These are phyloP conservation scores for Plantago rigida DNA, from an alignment of 305 asterid species.

Conservation along the genomic window DNA sequence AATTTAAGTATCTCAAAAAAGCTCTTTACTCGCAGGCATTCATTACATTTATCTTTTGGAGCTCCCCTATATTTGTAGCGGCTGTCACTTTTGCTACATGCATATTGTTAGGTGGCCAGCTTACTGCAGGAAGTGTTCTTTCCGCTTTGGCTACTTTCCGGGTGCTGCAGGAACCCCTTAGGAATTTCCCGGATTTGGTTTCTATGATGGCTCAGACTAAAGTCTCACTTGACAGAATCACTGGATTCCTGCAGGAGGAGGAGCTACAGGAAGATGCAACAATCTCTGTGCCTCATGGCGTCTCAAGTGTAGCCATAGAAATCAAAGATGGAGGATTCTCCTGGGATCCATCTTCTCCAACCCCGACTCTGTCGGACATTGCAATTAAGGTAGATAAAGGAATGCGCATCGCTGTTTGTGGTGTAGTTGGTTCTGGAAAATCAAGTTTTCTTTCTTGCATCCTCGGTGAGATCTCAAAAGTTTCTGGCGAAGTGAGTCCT, in stretches of 20 bases:
- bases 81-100: constrained; percentile 85
- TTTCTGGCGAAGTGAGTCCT: constrained; percentile 76
- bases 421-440: constrained; percentile 94
- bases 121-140: constrained; percentile 96
- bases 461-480: constrained; percentile 92
- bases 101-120: constrained; percentile 84
- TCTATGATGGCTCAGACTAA: constrained; percentile 99
- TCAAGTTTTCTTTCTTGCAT: constrained; percentile 93
- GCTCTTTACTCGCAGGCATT: constrained; percentile 97
- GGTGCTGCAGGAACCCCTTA: constrained; percentile 89
- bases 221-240: constrained; percentile 87
- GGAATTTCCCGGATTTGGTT: constrained; percentile 94
- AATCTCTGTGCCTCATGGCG: constrained; percentile 50
- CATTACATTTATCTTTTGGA: constrained; percentile 93
- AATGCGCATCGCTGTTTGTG: constrained; percentile 93
- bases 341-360: constrained; percentile 70
- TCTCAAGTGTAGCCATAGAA: constrained; percentile 61
- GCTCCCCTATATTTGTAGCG: constrained; percentile 94
- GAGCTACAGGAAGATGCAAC: constrained; percentile 87
- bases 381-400: constrained; percentile 67
- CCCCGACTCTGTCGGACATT: constrained; percentile 60
- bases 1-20: constrained; percentile 73
- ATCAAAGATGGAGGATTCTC: constrained; percentile 66
- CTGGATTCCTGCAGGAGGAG: constrained; percentile 75
- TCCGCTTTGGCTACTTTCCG: constrained; percentile 96